Evolutionary conservation across 2,329 filamentous ascomycete genomes (phyloP).

Genomic region (Exophiala phaeomuriformis): DNA sequence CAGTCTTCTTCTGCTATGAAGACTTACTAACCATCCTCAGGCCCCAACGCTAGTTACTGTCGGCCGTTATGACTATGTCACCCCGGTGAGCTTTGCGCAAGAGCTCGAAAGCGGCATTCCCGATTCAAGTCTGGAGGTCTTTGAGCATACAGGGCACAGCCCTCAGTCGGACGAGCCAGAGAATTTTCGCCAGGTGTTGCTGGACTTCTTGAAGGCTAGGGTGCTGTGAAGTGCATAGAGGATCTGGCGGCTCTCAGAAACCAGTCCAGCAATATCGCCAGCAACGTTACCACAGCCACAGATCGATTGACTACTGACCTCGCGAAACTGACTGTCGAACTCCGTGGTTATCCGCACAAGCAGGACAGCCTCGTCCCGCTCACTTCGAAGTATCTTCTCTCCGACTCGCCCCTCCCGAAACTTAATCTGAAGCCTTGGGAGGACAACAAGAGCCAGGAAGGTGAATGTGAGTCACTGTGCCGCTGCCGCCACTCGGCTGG

Average conservation of each 20-base stretch:
- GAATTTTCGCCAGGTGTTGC: conserved; percentile 5
- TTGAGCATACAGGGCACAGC: conserved; percentile 14
- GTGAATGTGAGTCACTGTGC: conserved; percentile 8
- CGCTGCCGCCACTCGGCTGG: conserved; percentile 8
- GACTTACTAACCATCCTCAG: neutral
- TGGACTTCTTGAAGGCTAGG: conserved; percentile 6
- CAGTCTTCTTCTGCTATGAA: neutral
- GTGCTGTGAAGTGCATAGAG: neutral
- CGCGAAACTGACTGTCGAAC: neutral
- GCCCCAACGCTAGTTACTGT: conserved; percentile 11
- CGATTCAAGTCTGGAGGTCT: conserved; percentile 8
- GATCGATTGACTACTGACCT: neutral
- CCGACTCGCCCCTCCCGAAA: conserved; percentile 5
- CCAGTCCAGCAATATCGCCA: neutral
- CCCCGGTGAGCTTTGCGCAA: conserved; percentile 2
- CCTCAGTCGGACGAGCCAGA: conserved; percentile 13
- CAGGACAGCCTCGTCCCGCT: neutral
- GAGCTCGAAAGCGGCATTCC: conserved; percentile 7
- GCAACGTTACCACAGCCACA: neutral
- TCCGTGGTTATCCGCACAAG: neutral
- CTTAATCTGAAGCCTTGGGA: neutral
- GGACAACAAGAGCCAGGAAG: neutral
- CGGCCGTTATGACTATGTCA: conserved; percentile 13
- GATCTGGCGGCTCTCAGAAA: conserved; percentile 6
- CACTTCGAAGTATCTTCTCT: conserved; percentile 6